Percentiles rank a stretch among this genome's conserved stretches.
phyloP scores from a whole-genome alignment of 805 yeast species.

The Candida quercuum region DNA sequence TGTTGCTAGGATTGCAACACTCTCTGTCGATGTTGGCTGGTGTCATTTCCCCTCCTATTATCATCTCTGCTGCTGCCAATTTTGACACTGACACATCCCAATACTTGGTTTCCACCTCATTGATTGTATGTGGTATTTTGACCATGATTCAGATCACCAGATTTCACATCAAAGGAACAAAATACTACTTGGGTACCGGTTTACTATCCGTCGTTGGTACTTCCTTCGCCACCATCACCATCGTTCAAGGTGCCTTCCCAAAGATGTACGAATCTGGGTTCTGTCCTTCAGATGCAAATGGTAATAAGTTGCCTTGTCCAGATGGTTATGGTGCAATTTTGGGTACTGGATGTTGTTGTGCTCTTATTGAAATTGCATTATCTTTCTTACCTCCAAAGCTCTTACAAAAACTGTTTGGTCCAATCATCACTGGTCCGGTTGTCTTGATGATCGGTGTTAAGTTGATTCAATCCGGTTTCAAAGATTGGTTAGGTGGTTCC shows the following conservation, averaged over 20 bases:
- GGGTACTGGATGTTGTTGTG: slow-evolving; percentile 77
- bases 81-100: slow-evolving; percentile 45
- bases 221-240: slow-evolving; percentile 81
- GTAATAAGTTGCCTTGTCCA: slow-evolving; percentile 72
- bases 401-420: slow-evolving; percentile 76
- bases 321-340: slow-evolving; percentile 86
- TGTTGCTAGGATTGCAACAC: slow-evolving; percentile 82
- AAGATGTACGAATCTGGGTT: slow-evolving; percentile 70
- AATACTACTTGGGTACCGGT: slow-evolving; percentile 83
- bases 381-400: slow-evolving; percentile 74
- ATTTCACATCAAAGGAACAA: slow-evolving; percentile 68
- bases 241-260: slow-evolving; percentile 71
- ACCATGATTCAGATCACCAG: slow-evolving; percentile 77
- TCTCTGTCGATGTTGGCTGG: slow-evolving; percentile 91
- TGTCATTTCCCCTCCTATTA: slow-evolving; percentile 75
- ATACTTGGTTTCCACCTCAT: slow-evolving; percentile 64
- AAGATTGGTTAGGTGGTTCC: slow-evolving; percentile 87
- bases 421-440: slow-evolving; percentile 90
- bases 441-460: slow-evolving; percentile 77
- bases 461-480: slow-evolving; percentile 66
- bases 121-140: slow-evolving; percentile 66
- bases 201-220: slow-evolving; percentile 87
- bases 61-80: slow-evolving; percentile 62
- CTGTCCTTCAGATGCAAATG: slow-evolving; percentile 61
- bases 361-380: slow-evolving; percentile 62